Percentiles rank a stretch among this genome's conserved stretches.
These are phyloP conservation scores for Dothideomycetes sp. DNA, from an alignment of 2,329 filamentous ascomycete species.

Conservation along the genomic window DNA sequence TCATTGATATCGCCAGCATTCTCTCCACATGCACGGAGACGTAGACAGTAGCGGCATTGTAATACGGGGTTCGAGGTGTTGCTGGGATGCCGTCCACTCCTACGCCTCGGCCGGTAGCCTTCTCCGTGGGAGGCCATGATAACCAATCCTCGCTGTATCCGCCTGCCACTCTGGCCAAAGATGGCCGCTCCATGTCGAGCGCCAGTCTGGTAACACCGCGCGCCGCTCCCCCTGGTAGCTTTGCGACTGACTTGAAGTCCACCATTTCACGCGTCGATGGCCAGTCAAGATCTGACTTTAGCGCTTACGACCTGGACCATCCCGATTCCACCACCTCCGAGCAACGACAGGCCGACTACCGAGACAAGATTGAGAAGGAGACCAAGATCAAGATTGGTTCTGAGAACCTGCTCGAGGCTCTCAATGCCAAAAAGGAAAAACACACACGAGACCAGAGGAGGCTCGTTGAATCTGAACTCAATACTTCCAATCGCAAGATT, in stretches of 20 bases:
- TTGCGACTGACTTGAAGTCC: constrained; percentile 76
- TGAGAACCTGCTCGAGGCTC: constrained; percentile 91
- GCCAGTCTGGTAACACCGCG: constrained; percentile 43
- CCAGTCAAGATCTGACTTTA: constrained; percentile 41
- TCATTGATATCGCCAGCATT: not conserved
- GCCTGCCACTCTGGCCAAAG: constrained; percentile 33
- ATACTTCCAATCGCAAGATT: constrained; percentile 67
- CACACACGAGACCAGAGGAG: constrained; percentile 62
- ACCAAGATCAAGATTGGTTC: constrained; percentile 97
- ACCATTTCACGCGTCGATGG: constrained; percentile 54
- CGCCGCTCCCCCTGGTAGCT: constrained; percentile 66
- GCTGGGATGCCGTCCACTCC: constrained; percentile 29
- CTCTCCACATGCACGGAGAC: constrained; percentile 16
- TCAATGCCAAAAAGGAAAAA: constrained; percentile 91
- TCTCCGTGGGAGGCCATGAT: constrained; percentile 15
- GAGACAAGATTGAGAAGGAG: constrained; percentile 84
- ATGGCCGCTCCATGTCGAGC: constrained; percentile 46
- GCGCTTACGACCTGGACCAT: constrained; percentile 46
- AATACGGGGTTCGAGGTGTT: constrained; percentile 1
- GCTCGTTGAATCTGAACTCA: constrained; percentile 69
- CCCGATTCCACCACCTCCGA: constrained; percentile 48
- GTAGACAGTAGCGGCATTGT: constrained; percentile 9
- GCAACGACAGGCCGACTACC: constrained; percentile 62
- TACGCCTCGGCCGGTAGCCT: constrained; percentile 18
- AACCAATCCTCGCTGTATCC: constrained; percentile 27